Evolutionary conservation across 2,329 filamentous ascomycete species (phyloP).

Genomic region (Fusarium ramigenum): DNA sequence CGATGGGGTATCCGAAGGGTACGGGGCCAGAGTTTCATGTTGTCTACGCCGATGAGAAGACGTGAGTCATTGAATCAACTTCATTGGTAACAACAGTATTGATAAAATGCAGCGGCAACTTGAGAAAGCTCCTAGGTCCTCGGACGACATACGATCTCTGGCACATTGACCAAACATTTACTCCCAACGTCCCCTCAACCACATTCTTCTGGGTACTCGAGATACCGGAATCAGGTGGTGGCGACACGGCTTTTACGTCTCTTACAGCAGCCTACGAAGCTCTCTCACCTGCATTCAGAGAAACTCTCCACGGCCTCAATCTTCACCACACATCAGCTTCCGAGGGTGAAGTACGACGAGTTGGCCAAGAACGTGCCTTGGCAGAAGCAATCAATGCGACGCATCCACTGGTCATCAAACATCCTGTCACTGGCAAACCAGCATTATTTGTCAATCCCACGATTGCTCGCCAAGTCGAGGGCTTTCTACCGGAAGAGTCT

Average conservation of each 20-base stretch:
- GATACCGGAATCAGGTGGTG: constrained; percentile 38
- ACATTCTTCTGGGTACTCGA: constrained; percentile 49
- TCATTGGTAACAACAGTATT: fast-evolving
- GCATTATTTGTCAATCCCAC: constrained; percentile 45
- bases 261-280: constrained; percentile 45
- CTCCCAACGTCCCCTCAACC: constrained; percentile 44
- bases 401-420: constrained; percentile 43
- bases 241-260: constrained; percentile 46
- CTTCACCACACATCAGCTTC: constrained; percentile 43
- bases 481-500: constrained; percentile 45
- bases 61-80: constrained; percentile 28
- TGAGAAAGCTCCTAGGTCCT: constrained; percentile 42
- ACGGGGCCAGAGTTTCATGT: constrained; percentile 47
- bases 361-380: constrained; percentile 42
- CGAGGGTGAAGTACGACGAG: constrained; percentile 42
- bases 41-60: constrained; percentile 46
- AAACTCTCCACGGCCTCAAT: background rate
- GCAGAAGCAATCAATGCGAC: constrained; percentile 44
- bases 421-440: constrained; percentile 43
- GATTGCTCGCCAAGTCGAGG: constrained; percentile 43
- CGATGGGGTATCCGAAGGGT: constrained; percentile 45
- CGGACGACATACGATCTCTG: constrained; percentile 45
- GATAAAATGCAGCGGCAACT: constrained; percentile 31
- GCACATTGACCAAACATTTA: constrained; percentile 49
- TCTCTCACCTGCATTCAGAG: constrained; percentile 41